phyloP scores from a whole-genome alignment of 2,329 filamentous ascomycete genomes.

The Clarireedia paspali region DNA sequence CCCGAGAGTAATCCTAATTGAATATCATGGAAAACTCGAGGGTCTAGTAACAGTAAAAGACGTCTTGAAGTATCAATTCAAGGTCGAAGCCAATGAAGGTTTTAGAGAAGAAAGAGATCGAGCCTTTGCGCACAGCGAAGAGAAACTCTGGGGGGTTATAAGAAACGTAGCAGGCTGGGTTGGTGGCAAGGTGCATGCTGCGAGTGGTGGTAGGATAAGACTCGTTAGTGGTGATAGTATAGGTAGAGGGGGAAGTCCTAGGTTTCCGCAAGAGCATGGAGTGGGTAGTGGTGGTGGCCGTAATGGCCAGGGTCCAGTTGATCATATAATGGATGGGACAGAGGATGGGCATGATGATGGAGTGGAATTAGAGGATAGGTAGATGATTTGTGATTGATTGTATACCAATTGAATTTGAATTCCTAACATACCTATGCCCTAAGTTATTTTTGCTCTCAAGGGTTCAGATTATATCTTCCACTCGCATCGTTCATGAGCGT shows the following conservation, averaged over 20 bases:
- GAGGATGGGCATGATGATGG: conserved; percentile 40
- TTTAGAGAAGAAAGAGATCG: conserved; percentile 44
- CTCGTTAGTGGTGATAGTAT: conserved; percentile 31
- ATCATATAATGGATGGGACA: conserved; percentile 44
- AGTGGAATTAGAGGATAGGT: conserved; percentile 35
- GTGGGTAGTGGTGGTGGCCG: conserved; percentile 10
- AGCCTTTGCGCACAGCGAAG: conserved; percentile 48
- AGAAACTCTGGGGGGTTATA: conserved; percentile 56
- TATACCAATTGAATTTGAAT: background rate
- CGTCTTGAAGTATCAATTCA: conserved; percentile 95
- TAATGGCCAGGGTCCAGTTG: conserved; percentile 28
- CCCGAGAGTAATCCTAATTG: conserved; percentile 84
- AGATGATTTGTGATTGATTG: background rate
- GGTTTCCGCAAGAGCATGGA: conserved; percentile 10
- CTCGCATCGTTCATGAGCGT: no score
- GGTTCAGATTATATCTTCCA: no score
- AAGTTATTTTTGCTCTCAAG: no score
- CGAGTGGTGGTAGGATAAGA: conserved; percentile 50
- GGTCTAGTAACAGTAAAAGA: conserved; percentile 95
- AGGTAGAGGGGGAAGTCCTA: conserved; percentile 28
- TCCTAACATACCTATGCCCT: no score
- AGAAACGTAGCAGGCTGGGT: conserved; percentile 49
- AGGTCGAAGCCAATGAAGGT: conserved; percentile 80
- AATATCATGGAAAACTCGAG: conserved; percentile 74
- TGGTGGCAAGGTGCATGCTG: conserved; percentile 43